Evolutionary conservation across 2,329 filamentous ascomycete genomes (phyloP), one percentile per base, ranked within the genome.

Genomic region (Fusarium torreyae): DNA sequence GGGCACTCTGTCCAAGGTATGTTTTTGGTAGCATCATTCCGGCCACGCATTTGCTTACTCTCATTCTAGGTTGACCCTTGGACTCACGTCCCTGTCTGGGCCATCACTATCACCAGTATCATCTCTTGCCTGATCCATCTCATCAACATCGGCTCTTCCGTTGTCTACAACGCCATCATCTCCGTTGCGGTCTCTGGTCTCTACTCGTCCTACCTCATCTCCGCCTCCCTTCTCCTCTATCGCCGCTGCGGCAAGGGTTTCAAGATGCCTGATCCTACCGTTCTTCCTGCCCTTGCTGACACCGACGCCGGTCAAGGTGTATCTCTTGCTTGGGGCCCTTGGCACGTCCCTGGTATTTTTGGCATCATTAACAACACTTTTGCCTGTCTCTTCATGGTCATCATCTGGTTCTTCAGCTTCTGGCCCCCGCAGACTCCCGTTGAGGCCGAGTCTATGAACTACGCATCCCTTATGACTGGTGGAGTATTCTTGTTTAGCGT

Each of bases 351-450:
- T 0, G 85, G 85, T 7, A 71, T 81, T 4, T 70, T 86, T 2
- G 87, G 87, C 0, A 85, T 81, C 7, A 63, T 82, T 24, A 88
- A 88, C 75, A 89, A 89, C 50, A 74, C 78, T 1, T 85, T 86
- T 66, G 84, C 86, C 2, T 85, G 83, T 68, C 28, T 78, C 0
- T 89, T 88, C 55, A 84, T 85, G 76, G 66, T 84, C 3, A 84
- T 88, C 38, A 79, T 88, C 7, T 81, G 86, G 48, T 88, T 89
- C 74, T 89, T 84, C 78, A 82, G 80, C 31, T 82, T 88, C 26
- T 86, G 83, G 83, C 85, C 77, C 0, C 79, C 80, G 4, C 64
- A 56, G 17, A 70, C 64, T 2, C 60, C 61, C 0, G 48, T 77
- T 52, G 13, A 54, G 14, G 63, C 75, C 74, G 3, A 70, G 63